Percentiles rank a stretch among this genome's conserved stretches.
phyloP scores from a whole-genome alignment of 305 asterid species.

The Fraxinus greggii region DNA sequence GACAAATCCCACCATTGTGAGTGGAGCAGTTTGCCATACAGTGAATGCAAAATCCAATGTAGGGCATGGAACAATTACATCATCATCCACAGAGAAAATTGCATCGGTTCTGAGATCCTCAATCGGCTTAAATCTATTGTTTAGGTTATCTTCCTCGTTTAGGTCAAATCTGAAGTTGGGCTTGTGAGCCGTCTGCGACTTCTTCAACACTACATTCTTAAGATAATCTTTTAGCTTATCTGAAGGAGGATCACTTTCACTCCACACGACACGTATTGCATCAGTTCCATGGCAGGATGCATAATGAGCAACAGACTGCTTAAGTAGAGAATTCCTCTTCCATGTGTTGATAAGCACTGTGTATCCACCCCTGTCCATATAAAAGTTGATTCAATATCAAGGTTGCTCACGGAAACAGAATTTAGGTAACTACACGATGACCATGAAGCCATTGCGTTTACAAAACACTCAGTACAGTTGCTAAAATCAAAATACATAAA shows the following conservation, averaged over 20 bases:
- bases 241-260: slow-evolving; percentile 53
- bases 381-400: background rate
- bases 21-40: slow-evolving; percentile 65
- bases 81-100: slow-evolving; percentile 62
- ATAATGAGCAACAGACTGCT: slow-evolving; percentile 65
- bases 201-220: slow-evolving; percentile 35
- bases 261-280: slow-evolving; percentile 58
- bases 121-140: slow-evolving; percentile 59
- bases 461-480: background rate
- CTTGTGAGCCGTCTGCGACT: slow-evolving; percentile 45
- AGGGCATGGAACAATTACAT: slow-evolving; percentile 54
- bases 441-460: background rate
- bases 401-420: background rate
- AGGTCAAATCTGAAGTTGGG: slow-evolving; percentile 57
- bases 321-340: slow-evolving; percentile 58
- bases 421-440: background rate
- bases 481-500: background rate
- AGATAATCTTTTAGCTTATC: slow-evolving; percentile 37
- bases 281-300: slow-evolving; percentile 61
- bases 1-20: slow-evolving; percentile 61
- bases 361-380: slow-evolving; percentile 47
- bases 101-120: slow-evolving; percentile 56
- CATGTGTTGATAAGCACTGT: slow-evolving; percentile 63
- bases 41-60: slow-evolving; percentile 59
- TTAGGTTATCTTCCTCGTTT: slow-evolving; percentile 52